Base-by-base conservation (phyloP, 495 filamentous ascomycete genomes). In the Penicillium waksmanii region DNA sequence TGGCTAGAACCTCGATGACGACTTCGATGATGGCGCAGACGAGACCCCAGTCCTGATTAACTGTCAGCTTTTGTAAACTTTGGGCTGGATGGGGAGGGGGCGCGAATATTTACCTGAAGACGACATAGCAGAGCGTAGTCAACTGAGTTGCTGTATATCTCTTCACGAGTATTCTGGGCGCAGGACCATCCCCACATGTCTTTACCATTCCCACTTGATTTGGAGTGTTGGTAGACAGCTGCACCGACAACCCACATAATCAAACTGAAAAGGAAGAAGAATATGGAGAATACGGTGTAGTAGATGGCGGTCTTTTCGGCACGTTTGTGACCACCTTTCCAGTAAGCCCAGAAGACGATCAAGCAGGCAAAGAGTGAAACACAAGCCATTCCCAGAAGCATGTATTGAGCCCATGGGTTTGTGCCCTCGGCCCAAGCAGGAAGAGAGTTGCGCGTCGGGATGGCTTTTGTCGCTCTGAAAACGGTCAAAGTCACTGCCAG, bases 151-250 rank as follows among this genome's bases (percentile, higher is more conserved):
- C 84, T 70, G 72, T 92, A 97, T 21, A 96, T 73, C 57, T 89
- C 72, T 40, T 86, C 73, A 51, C 95, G 85, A 49, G 84, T 87
- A 70, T 97, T 98, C 60, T 96, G 82, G 27, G 91, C 89, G 69
- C 95, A 99, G 3, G 91, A 83, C 95, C 95, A 99, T 27, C 93
- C 94, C 95, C 95, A 99, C 66, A 99, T 81, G 70, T 98, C 95
- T 66, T 97, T 82, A 56, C 86, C 88, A 40, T 85, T 76, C 64
- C 87, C 88, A 68, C 85, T 87, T 61, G 83, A 78, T 67, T 89
- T 89, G 36, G 84, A 85, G 66, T 86, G 82, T 69, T 97, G 88
- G 61, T 97, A 85, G 59, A 97, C 79, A 53, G 87, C 93, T 8
- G 93, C 94, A 18, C 88, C 92, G 33, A 92, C 81, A 35, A 88